Percentiles rank a stretch among this genome's conserved stretches.
phyloP scores from a whole-genome alignment of 2,329 filamentous ascomycete species.

The Lecanosticta acicola region DNA sequence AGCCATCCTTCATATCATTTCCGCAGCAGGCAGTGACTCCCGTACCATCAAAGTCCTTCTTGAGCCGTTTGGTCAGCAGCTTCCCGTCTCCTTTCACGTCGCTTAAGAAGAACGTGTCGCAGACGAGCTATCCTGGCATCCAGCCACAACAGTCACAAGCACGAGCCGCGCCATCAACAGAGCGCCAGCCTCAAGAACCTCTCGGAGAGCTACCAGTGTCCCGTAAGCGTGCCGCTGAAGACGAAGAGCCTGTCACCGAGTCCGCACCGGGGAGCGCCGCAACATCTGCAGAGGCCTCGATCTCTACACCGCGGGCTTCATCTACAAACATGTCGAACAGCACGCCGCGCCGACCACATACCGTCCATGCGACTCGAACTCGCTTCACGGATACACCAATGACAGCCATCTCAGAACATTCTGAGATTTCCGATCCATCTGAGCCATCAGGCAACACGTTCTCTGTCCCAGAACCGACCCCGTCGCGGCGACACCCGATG shows the following conservation, averaged over 20 bases:
- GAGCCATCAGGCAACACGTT: not conserved
- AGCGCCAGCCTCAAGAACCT: slow-evolving; percentile 5
- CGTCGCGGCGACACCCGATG: slow-evolving; percentile 1
- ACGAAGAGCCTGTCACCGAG: not conserved
- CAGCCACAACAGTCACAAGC: too few relatives aligned
- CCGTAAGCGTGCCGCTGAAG: slow-evolving; percentile 23
- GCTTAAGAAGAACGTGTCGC: slow-evolving; percentile 4
- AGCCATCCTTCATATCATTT: not conserved
- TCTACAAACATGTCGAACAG: slow-evolving; percentile 3
- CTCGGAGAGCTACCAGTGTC: slow-evolving; percentile 18
- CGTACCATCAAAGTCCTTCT: slow-evolving; percentile 8
- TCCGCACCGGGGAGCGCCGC: not conserved
- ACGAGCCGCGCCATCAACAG: not conserved
- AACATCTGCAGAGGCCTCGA: not conserved
- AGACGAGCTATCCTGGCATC: not conserved
- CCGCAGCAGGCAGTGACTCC: not conserved
- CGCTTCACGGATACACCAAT: slow-evolving; percentile 13
- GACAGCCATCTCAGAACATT: slow-evolving; percentile 23
- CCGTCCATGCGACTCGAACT: slow-evolving; percentile 8
- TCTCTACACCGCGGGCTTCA: not conserved
- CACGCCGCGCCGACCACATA: slow-evolving; percentile 9
- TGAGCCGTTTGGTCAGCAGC: slow-evolving; percentile 13
- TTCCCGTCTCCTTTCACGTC: slow-evolving; percentile 14
- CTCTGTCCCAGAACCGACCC: slow-evolving; percentile 8
- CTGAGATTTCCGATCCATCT: slow-evolving; percentile 16